Evolutionary conservation across 805 yeast species (phyloP), one percentile per base, ranked within the genome.

Genomic region (Myxozyma monticola): DNA sequence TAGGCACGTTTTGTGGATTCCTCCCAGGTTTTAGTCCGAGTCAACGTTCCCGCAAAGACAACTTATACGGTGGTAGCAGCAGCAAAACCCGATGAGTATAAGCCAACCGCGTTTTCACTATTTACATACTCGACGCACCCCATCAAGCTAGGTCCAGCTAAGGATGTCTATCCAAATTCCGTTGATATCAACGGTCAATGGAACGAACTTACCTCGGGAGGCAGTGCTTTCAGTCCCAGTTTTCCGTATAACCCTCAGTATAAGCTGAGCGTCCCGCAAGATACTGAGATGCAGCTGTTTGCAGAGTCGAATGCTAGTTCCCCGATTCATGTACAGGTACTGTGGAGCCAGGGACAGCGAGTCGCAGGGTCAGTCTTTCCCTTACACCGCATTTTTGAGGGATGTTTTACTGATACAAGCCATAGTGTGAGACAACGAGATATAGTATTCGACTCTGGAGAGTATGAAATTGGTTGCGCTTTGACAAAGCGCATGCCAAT

Each of bases 161-260:
- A 8, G 10, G 39, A 46, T 7, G 42, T 12, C 14, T 42, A 30
- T 10, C 31, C 39, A 14, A 12, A 33, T 17, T 5, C 20, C 1
- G 28, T n/a, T 5, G 45, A 20, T 10, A 35, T 35, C 2, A 17
- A 24, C n/a, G 53, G 53, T 7, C 45, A 51, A 28, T 54, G 59
- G 59, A 54, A 57, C 0, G 57, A 51, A 26, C 35, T 48, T 10
- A 30, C 59, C n/a, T 46, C 57, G 3, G 59, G 59, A n/a, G 59
- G 59, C 7, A 54, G 40, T 34, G 33, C 46, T 6, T 6, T 33
- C 2, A 35, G 44, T 2, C 42, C 57, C 9, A 37, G 48, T n/a
- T 54, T 34, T 35, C 20, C 26, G 22, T 39, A 38, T 34, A 54
- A 54, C 29, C 59, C 59, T 17, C 59, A 54, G 38, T 54, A 35